Base-by-base conservation (phyloP, 1,284 basidiomycete species). In the Leccinum subatratum region DNA sequence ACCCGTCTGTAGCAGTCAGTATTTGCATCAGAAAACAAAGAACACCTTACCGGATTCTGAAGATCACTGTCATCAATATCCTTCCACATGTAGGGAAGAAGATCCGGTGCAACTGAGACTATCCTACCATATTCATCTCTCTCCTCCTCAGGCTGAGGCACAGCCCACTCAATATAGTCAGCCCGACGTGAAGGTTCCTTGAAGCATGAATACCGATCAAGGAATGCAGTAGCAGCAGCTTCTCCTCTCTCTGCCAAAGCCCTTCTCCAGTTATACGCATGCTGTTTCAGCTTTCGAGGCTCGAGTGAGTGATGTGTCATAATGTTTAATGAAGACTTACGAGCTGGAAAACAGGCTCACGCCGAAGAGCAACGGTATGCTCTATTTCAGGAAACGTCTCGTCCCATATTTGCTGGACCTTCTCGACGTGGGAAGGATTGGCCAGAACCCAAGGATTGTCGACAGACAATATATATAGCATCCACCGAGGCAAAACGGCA, bases 41-140 rank as follows among this genome's bases (percentile, higher is more conserved):
- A 32, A 25, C 20, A 12, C 11, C 57, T n/a, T 32, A 58, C 57
- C 9, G 57, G 57, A 58, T 58, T 58, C 16, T 58, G 18, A 8
- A 25, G 18, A 58, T 58, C 57, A 28, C 57, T 58, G 8, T 58
- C 57, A 58, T 58, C 57, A 18, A 58, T 58, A 32, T 58, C 57
- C n/a, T 58, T 58, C 28, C 57, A 58, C 57, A 58, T 28, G 14
- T 58, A 58, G 28, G 25, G 57, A 58, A 58, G 12, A 25, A 58
- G 28, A 25, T 58, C 57, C 11, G 57, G 57, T 30, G 57, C 57
- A 32, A 58, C 57, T 32, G 28, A 18, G 28, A 58, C 18, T 5
- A 16, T 18, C 57, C 28, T 58, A 14, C 57, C 57, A 14, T 32
- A 9, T 58, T 39, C 7, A 32, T 58, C 57, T 25, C 16, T 12